Percentiles rank a stretch among this genome's conserved stretches.
These are phyloP conservation scores for Hyaloscypha hepaticicola DNA, from an alignment of 495 filamentous ascomycete genomes.

Conservation along the genomic window DNA sequence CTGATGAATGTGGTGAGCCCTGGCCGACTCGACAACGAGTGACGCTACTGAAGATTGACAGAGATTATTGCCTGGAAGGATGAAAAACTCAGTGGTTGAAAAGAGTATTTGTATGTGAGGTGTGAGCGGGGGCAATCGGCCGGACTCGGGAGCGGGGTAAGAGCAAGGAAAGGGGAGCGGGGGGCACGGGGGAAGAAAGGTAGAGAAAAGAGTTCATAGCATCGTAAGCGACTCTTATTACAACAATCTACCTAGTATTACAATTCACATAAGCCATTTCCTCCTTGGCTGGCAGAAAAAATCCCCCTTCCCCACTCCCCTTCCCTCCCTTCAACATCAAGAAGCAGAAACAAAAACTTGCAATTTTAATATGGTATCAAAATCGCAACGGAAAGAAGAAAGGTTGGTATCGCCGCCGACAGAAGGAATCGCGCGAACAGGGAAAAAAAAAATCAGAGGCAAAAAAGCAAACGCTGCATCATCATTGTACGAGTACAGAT, in stretches of 20 bases:
- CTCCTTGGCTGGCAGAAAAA: not conserved
- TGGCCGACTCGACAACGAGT: not conserved
- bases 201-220: too few relatives aligned
- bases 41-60: not conserved
- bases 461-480: constrained; percentile 5
- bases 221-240: constrained; percentile 9
- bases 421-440: constrained; percentile 1
- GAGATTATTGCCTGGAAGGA: not conserved
- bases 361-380: not conserved
- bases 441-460: constrained; percentile 19
- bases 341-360: not conserved
- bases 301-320: not conserved
- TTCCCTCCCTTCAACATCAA: not conserved
- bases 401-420: constrained; percentile 31
- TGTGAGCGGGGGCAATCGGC: too few relatives aligned
- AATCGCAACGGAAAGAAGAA: constrained; percentile 13
- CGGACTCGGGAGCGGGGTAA: too few relatives aligned
- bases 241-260: constrained; percentile 15
- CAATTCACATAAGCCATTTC: constrained; percentile 7
- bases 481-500: not conserved
- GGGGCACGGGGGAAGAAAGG: not conserved
- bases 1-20: constrained; percentile 5
- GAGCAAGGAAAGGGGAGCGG: not conserved
- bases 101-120: too few relatives aligned
- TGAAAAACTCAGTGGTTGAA: too few relatives aligned